Conservation (phyloP, 805 yeast species). For the Danielozyma ontarioensis region DNA sequence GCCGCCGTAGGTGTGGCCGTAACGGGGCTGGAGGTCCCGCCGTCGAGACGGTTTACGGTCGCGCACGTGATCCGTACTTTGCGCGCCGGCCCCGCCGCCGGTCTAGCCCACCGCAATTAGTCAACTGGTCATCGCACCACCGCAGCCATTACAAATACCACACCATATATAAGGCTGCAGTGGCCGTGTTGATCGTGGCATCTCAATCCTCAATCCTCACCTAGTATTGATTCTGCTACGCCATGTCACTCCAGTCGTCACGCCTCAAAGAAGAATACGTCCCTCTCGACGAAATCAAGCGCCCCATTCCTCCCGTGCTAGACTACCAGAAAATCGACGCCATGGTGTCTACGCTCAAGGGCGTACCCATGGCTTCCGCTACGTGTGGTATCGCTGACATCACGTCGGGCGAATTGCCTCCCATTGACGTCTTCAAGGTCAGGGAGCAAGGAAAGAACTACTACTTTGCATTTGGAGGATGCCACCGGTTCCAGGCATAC, state of each 20-base stretch:
- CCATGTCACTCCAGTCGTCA: constrained; percentile 68
- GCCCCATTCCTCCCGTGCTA: constrained; percentile 85
- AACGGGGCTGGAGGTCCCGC: no score
- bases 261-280: constrained; percentile 50
- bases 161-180: no score
- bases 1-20: no score
- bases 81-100: no score
- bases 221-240: no score
- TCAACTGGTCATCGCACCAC: no score
- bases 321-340: constrained; percentile 71
- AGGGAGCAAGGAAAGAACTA: constrained; percentile 54
- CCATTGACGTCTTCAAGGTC: constrained; percentile 71
- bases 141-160: no score
- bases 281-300: constrained; percentile 60
- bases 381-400: constrained; percentile 52
- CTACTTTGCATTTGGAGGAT: constrained; percentile 87
- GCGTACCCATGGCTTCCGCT: constrained; percentile 56
- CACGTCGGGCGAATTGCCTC: constrained; percentile 66
- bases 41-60: no score
- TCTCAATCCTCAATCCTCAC: no score
- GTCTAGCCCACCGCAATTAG: no score
- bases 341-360: constrained; percentile 69
- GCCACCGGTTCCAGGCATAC: constrained; percentile 86
- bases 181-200: no score
- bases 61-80: no score